phyloP scores from a whole-genome alignment of 2,329 filamentous ascomycete species.

The Colletotrichum incanum region DNA sequence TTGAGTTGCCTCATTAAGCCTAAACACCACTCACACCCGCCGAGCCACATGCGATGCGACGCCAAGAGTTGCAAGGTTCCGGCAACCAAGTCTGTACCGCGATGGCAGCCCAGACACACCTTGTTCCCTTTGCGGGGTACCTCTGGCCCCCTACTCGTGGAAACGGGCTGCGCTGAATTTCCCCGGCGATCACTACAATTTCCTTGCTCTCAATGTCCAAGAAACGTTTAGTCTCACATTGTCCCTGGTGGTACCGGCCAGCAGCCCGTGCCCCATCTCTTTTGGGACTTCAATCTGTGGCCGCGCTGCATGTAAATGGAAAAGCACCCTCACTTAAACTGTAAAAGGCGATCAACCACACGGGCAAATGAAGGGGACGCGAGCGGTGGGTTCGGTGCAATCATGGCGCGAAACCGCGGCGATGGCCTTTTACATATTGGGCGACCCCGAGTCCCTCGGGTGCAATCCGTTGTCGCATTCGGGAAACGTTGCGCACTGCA shows the following conservation, averaged over 20 bases:
- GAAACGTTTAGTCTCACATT: background rate
- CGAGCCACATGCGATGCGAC: constrained; percentile 5
- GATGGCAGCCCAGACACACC: constrained; percentile 19
- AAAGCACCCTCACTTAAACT: background rate
- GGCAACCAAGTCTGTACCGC: constrained; percentile 2
- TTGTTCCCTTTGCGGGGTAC: constrained; percentile 5
- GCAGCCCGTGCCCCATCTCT: background rate
- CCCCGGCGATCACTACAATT: constrained; percentile 11
- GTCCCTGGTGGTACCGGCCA: background rate
- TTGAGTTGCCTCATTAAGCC: constrained; percentile 32
- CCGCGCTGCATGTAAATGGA: constrained; percentile 1
- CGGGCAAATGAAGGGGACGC: background rate
- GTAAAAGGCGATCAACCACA: background rate
- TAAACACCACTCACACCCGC: constrained; percentile 25
- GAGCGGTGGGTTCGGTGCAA: constrained; percentile 23
- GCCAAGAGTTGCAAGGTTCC: constrained; percentile 19
- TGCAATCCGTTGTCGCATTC: background rate
- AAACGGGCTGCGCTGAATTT: constrained; percentile 29
- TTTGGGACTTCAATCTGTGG: background rate
- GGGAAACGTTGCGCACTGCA: background rate
- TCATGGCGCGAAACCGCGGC: constrained; percentile 13
- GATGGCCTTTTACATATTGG: constrained; percentile 22
- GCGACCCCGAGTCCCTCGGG: background rate
- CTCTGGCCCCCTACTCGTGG: constrained; percentile 33
- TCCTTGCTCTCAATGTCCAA: background rate